phyloP scores from a whole-genome alignment of 306 rosid species.

The Vicia sativa region DNA sequence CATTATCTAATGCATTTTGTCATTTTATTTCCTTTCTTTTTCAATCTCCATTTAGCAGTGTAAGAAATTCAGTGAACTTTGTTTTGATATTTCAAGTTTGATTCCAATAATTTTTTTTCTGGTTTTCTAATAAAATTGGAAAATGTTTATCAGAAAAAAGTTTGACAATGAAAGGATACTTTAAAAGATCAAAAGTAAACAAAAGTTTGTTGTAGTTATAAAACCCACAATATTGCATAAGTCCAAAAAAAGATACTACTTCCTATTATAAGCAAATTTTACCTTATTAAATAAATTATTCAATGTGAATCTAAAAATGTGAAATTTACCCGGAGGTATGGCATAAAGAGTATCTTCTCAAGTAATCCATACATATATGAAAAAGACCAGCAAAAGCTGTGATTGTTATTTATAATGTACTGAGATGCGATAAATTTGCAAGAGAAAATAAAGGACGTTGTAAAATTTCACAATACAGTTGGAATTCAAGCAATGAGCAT shows the following conservation, averaged over 20 bases:
- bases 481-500: conserved; percentile 9
- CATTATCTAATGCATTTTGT: not conserved
- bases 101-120: not conserved
- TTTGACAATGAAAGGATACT: not conserved
- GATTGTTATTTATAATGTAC: not conserved
- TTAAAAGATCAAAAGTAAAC: too few relatives aligned
- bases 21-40: not conserved
- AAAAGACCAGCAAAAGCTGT: not conserved
- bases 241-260: too few relatives aligned
- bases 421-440: not conserved
- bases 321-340: too few relatives aligned
- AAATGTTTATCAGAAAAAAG: not conserved
- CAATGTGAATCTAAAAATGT: too few relatives aligned
- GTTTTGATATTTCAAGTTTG: not conserved
- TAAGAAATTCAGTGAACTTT: not conserved
- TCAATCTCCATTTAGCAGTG: not conserved
- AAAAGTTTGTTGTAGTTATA: too few relatives aligned
- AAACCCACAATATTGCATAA: too few relatives aligned
- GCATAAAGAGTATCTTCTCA: too few relatives aligned
- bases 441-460: not conserved
- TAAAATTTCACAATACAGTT: not conserved
- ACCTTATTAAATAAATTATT: too few relatives aligned
- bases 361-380: too few relatives aligned
- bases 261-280: too few relatives aligned
- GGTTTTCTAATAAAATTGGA: not conserved